phyloP scores from a whole-genome alignment of 768 basidiomycete genomes.

The Naganishia vishniacii region DNA sequence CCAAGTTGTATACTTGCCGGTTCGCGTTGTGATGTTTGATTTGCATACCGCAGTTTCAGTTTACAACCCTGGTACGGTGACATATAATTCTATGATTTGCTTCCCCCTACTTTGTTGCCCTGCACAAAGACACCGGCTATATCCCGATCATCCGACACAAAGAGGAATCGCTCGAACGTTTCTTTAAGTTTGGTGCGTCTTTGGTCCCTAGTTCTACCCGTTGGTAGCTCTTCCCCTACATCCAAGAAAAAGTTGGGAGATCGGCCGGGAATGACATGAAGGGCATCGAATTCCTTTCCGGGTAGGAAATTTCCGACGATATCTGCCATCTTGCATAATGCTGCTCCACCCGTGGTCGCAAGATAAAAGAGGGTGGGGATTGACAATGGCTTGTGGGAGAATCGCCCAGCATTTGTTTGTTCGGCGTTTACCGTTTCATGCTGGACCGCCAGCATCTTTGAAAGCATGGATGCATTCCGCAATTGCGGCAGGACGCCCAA shows the following conservation, averaged over 20 bases:
- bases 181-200: conserved; percentile 52
- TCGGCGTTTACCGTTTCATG: background rate
- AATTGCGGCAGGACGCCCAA: conserved; percentile 68
- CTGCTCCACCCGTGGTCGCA: conserved; percentile 85
- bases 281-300: conserved; percentile 86
- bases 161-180: conserved; percentile 76
- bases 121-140: conserved; percentile 69
- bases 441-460: conserved; percentile 66
- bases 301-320: conserved; percentile 68
- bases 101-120: conserved; percentile 70
- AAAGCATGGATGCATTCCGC: conserved; percentile 63
- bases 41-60: too few relatives aligned
- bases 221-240: conserved; percentile 25
- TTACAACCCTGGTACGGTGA: background rate
- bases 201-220: conserved; percentile 36
- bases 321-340: conserved; percentile 65
- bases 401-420: conserved; percentile 28
- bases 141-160: conserved; percentile 71
- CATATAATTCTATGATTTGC: background rate
- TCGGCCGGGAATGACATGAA: conserved; percentile 59
- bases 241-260: conserved; percentile 40
- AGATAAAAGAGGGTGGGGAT: conserved; percentile 76
- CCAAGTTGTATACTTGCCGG: too few relatives aligned
- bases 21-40: too few relatives aligned
- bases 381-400: conserved; percentile 56